These are phyloP conservation scores for Pneumocystis jirovecii DNA, from an alignment of 1,139 yeast species.

Conservation along the genomic window DNA sequence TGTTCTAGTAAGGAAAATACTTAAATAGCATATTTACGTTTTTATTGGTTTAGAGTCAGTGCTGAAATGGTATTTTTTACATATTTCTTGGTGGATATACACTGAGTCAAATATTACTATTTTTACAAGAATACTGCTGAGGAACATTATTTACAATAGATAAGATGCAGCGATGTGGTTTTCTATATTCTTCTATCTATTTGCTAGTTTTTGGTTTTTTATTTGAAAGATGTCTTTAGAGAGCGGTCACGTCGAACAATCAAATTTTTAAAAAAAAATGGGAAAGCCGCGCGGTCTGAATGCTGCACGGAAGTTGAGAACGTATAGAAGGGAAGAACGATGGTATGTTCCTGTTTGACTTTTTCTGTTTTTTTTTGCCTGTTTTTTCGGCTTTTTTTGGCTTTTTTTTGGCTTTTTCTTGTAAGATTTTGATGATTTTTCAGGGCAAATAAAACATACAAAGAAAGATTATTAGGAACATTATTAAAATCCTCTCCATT, in stretches of 20 bases:
- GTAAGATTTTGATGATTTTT: slow-evolving; percentile 32
- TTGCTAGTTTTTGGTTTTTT: not conserved
- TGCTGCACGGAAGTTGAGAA: slow-evolving; percentile 99
- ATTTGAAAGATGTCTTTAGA: not conserved
- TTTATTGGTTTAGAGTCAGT: too few relatives aligned
- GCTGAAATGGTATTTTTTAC: too few relatives aligned
- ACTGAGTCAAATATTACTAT: too few relatives aligned
- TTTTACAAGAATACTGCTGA: too few relatives aligned
- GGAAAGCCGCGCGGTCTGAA: slow-evolving; percentile 63
- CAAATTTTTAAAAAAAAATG: not conserved
- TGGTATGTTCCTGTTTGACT: slow-evolving; percentile 17
- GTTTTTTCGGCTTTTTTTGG: not conserved
- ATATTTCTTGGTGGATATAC: too few relatives aligned
- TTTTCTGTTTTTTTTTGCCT: not conserved
- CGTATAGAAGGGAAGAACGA: slow-evolving; percentile 95
- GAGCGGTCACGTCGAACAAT: not conserved
- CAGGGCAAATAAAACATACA: slow-evolving; percentile 98
- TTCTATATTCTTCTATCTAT: too few relatives aligned
- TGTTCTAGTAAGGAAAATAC: too few relatives aligned
- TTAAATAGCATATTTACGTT: too few relatives aligned
- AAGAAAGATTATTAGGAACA: slow-evolving; percentile 97
- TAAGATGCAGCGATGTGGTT: not conserved
- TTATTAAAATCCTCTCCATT: slow-evolving; percentile 99
- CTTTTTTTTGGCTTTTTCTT: not conserved
- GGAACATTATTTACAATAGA: too few relatives aligned